These are phyloP conservation scores for Ascochyta koolunga DNA, from an alignment of 2,329 filamentous ascomycete species.

Conservation along the genomic window DNA sequence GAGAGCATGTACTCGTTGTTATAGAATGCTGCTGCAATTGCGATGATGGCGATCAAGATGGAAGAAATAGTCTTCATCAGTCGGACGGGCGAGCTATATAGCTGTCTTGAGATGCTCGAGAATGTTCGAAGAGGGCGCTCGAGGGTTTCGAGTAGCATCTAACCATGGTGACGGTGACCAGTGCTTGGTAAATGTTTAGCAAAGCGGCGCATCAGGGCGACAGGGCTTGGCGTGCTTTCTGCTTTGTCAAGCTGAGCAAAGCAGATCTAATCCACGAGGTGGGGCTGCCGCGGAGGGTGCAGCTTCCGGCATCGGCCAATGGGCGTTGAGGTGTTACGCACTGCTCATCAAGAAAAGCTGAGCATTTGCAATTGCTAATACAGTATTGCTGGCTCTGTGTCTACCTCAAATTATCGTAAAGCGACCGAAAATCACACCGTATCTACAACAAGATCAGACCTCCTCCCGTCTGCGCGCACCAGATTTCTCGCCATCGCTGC, in stretches of 20 bases:
- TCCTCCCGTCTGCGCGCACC: slow-evolving; percentile 1
- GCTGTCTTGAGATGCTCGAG: slow-evolving; percentile 30
- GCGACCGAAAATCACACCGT: background rate
- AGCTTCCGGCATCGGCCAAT: slow-evolving; percentile 3
- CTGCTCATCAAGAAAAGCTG: background rate
- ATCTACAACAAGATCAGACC: background rate
- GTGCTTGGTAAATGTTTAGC: slow-evolving; percentile 38
- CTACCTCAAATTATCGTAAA: background rate
- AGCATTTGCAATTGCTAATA: background rate
- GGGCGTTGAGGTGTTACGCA: background rate
- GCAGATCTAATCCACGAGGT: slow-evolving; percentile 10
- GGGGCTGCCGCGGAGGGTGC: background rate
- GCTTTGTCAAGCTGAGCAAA: slow-evolving; percentile 34
- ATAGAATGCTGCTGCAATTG: slow-evolving; percentile 48
- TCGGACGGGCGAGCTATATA: slow-evolving; percentile 42
- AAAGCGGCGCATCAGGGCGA: slow-evolving; percentile 22
- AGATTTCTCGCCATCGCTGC: slow-evolving; percentile 15
- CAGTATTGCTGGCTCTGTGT: background rate
- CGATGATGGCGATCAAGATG: slow-evolving; percentile 51
- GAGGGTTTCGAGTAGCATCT: slow-evolving; percentile 15
- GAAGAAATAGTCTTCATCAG: slow-evolving; percentile 50
- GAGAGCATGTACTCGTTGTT: slow-evolving; percentile 52
- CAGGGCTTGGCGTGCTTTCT: slow-evolving; percentile 12
- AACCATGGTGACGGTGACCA: slow-evolving; percentile 28
- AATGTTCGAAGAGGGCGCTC: slow-evolving; percentile 33